Evolutionary conservation across 495 filamentous ascomycete genomes (phyloP), one percentile per base, ranked within the genome.

Genomic region (Hypoxylon rickii): DNA sequence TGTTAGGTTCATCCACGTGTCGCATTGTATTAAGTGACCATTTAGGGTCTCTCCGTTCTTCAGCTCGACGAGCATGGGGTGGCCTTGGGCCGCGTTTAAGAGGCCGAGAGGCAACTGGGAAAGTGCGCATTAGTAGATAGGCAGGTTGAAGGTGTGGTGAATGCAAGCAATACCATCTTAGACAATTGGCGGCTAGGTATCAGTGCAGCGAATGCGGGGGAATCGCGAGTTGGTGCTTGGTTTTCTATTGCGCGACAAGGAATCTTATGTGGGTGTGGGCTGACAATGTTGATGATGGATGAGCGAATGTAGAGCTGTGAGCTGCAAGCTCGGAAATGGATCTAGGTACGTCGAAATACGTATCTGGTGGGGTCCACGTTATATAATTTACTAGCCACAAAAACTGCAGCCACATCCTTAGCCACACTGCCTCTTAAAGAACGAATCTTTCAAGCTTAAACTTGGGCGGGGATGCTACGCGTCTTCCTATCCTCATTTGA

Each of bases 1-100:
- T 15, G 93, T 97, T 42, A 98, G 73, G 72, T 98, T 98, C 94
- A 98, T 98, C 91, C 92, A 98, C 31, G 91, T 97, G 72, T 98
- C 94, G 81, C 91, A 97, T 69, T 85, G 92, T 70, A 96, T 86
- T 47, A 98, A 79, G 68, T 96, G 91, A 60, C 94, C 94, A 74
- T 97, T 98, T 41, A 97, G 79, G 0, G 93, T 97, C 71, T 97
- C 95, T 73, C 94, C 95, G 64, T 93, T 96, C 80, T 98, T 98
- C 57, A 98, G 89, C 80, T 98, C 94, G 36, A 98, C 94, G 45
- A 97, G 89, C 92, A 98, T 97, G 10, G 93, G 92, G 74, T 96
- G 90, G 83, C 95, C 95, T 79, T 96, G 90, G 47, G 94, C 93
- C 65, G 93, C 94, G 51, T 86, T 96, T 32, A 98, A 79, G 26